Percentiles rank a stretch among this genome's conserved stretches.
Conservation (phyloP, 495 filamentous ascomycete genomes). For the Talaromyces stipitatus region DNA sequence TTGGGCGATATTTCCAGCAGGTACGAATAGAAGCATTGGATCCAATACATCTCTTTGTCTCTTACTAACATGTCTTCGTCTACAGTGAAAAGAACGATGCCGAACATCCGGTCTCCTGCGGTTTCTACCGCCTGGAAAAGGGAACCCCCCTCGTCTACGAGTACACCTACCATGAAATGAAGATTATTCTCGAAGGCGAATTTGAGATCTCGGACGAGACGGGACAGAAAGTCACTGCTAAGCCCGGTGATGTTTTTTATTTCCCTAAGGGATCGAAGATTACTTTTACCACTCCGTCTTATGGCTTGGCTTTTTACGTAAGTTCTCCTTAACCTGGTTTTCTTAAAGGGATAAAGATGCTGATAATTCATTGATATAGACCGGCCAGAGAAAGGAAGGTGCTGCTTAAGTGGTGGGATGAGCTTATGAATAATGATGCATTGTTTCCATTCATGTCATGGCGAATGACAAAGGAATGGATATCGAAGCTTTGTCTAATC, state of each 20-base stretch:
- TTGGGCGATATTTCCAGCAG: conserved; percentile 58
- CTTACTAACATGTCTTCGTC: not conserved
- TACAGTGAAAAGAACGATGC: conserved; percentile 47
- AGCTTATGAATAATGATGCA: not conserved
- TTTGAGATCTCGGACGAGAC: conserved; percentile 67
- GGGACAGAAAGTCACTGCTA: conserved; percentile 59
- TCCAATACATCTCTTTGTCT: too few relatives aligned
- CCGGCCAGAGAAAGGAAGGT: conserved; percentile 36
- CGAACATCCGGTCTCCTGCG: conserved; percentile 56
- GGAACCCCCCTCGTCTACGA: conserved; percentile 66
- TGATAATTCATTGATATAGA: conserved; percentile 16
- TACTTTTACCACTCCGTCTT: conserved; percentile 64
- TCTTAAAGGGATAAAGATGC: not conserved
- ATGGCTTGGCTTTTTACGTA: conserved; percentile 63
- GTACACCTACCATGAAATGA: conserved; percentile 74
- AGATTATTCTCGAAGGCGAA: conserved; percentile 71
- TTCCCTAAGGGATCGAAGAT: conserved; percentile 72
- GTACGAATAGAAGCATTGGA: too few relatives aligned
- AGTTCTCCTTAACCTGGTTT: conserved; percentile 12
- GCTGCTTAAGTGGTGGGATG: conserved; percentile 16
- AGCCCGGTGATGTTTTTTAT: conserved; percentile 67
- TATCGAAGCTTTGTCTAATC: not conserved
- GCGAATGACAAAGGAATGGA: not conserved
- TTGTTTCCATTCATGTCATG: not conserved
- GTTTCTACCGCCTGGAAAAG: conserved; percentile 69